These are phyloP conservation scores for Tuber indicum DNA, from an alignment of 495 filamentous ascomycete species.

Conservation along the genomic window DNA sequence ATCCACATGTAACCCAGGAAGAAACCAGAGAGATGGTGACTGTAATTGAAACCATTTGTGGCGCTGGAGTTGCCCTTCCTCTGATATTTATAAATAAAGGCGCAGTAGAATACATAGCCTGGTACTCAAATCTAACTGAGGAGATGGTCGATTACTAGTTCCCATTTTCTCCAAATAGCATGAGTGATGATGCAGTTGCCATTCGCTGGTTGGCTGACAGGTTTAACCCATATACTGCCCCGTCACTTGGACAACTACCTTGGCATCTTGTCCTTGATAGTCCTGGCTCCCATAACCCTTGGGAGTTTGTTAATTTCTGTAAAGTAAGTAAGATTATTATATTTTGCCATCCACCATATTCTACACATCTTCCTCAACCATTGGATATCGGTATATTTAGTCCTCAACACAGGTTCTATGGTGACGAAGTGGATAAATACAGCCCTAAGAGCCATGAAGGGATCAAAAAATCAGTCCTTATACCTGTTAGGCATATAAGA, in stretches of 20 bases:
- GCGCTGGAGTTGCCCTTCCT: no score
- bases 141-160: conserved; percentile 4
- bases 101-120: neutral
- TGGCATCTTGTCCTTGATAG: no score
- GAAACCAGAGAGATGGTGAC: no score
- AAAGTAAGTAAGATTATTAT: neutral
- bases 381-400: conserved; percentile 6
- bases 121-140: neutral
- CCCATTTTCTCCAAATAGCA: conserved; percentile 6
- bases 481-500: no score
- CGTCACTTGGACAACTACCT: no score
- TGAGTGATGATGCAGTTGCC: conserved; percentile 5
- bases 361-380: conserved; percentile 8
- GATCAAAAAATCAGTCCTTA: no score
- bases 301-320: conserved; percentile 6
- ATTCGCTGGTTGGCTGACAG: conserved; percentile 15
- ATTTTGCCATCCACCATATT: neutral
- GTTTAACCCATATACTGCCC: conserved; percentile 6
- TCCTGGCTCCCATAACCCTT: conserved; percentile 9
- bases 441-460: no score
- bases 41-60: no score
- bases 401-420: conserved; percentile 3
- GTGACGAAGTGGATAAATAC: neutral
- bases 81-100: no score
- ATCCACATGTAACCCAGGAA: no score